These are phyloP conservation scores for Dactylis glomerata DNA, from an alignment of 176 grass and related monocot genomes.

Conservation along the genomic window DNA sequence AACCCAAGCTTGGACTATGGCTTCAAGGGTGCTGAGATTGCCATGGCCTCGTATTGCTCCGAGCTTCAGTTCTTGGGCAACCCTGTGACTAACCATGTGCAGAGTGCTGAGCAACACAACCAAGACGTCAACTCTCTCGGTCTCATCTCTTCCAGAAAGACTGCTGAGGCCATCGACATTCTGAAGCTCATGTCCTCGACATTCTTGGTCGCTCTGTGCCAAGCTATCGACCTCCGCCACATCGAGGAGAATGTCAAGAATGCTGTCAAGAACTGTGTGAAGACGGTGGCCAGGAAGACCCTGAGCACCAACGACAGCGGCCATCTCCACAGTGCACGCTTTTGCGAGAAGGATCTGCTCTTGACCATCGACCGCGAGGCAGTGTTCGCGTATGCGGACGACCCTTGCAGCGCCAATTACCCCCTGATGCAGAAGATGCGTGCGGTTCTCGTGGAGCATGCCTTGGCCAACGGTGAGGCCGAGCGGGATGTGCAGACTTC, in stretches of 20 bases:
- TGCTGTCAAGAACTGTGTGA: constrained; percentile 61
- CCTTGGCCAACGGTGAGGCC: constrained; percentile 50
- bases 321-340: constrained; percentile 46
- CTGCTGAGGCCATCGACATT: no score
- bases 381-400: constrained; percentile 61
- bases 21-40: no score
- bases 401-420: no score
- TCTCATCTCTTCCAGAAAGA: no score
- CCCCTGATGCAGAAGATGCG: constrained; percentile 73
- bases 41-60: no score
- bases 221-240: no score
- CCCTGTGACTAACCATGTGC: constrained; percentile 87
- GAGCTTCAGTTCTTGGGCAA: constrained; percentile 84
- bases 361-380: constrained; percentile 58
- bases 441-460: constrained; percentile 56
- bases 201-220: no score
- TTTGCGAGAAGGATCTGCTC: constrained; percentile 73
- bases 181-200: no score
- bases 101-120: constrained; percentile 95
- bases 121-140: constrained; percentile 89
- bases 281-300: constrained; percentile 45
- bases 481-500: constrained; percentile 39
- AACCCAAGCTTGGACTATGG: no score
- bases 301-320: constrained; percentile 42
- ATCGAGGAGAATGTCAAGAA: no score